Conservation (phyloP, 495 filamentous ascomycete species). For the Schizothecium vesticola region DNA sequence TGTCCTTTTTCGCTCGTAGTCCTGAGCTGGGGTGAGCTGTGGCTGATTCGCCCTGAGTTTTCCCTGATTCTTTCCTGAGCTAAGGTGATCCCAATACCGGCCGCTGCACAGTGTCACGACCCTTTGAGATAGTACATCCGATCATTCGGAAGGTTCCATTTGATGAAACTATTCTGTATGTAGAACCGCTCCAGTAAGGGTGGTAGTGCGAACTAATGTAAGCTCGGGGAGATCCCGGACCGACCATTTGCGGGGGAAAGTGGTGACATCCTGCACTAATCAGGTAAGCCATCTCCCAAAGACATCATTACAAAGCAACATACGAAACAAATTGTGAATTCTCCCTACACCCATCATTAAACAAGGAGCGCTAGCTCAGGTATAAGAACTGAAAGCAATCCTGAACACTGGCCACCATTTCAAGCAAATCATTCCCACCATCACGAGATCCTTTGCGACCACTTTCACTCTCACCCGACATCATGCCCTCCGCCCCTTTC, state of each 20-base stretch:
- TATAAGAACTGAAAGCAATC: slow-evolving; percentile 1
- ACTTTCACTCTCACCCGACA: neutral
- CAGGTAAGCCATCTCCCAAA: neutral
- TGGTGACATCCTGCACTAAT: neutral
- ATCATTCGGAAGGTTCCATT: no score
- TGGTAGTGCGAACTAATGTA: no score
- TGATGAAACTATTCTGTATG: no score
- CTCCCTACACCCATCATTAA: neutral
- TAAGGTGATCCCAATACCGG: no score
- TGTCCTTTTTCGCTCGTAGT: no score
- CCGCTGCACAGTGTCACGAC: no score
- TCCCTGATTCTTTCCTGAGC: no score
- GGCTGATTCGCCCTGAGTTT: no score
- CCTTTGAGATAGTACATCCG: no score
- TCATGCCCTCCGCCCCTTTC: slow-evolving; percentile 7
- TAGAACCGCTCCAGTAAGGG: no score
- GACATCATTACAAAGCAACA: slow-evolving; percentile 1
- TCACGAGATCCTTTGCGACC: neutral
- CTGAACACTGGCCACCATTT: neutral
- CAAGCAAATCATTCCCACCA: neutral
- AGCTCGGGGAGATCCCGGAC: neutral
- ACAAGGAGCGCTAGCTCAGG: neutral
- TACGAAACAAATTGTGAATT: neutral
- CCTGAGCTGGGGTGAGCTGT: no score
- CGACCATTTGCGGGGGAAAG: neutral